These are phyloP conservation scores for Flagelloscypha sp. DNA, from an alignment of 768 basidiomycete genomes.

Conservation along the genomic window DNA sequence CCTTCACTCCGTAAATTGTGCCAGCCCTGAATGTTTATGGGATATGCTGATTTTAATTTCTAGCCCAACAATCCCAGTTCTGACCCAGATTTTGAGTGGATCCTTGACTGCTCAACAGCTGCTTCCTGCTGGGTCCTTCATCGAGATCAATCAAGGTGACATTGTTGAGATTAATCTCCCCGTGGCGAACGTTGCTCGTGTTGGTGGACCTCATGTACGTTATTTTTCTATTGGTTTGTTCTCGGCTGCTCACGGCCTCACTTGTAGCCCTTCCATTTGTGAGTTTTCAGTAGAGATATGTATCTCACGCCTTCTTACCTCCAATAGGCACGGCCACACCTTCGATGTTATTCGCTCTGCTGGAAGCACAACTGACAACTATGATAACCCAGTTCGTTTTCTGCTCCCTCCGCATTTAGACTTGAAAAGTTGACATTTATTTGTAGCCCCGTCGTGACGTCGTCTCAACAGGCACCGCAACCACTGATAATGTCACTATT, in stretches of 20 bases:
- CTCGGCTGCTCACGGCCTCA: slow-evolving; percentile 5
- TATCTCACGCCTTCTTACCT: no score
- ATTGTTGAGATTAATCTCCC: slow-evolving; percentile 30
- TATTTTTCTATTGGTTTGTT: no score
- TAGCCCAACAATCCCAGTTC: no score
- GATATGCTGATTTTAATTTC: no score
- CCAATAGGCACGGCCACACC: no score
- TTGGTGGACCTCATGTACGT: no score
- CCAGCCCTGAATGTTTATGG: no score
- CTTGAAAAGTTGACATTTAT: slow-evolving; percentile 3
- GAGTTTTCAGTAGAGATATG: no score
- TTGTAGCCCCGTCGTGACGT: slow-evolving; percentile 35
- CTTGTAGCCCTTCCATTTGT: slow-evolving; percentile 37
- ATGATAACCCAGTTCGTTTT: slow-evolving; percentile 41
- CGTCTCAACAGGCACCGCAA: slow-evolving; percentile 19
- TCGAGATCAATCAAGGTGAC: slow-evolving; percentile 25
- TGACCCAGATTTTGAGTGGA: slow-evolving; percentile 34
- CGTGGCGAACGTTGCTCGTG: slow-evolving; percentile 12
- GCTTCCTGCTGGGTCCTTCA: slow-evolving; percentile 20
- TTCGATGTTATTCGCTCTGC: slow-evolving; percentile 40
- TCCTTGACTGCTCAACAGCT: slow-evolving; percentile 17
- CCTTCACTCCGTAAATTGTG: no score
- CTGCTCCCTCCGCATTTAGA: slow-evolving; percentile 22
- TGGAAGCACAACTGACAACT: slow-evolving; percentile 29
- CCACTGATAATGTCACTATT: slow-evolving; percentile 31